Percentiles rank a stretch among this genome's conserved stretches.
These are phyloP conservation scores for Malus hybrid DNA, from an alignment of 331 rosid genomes.

Conservation along the genomic window DNA sequence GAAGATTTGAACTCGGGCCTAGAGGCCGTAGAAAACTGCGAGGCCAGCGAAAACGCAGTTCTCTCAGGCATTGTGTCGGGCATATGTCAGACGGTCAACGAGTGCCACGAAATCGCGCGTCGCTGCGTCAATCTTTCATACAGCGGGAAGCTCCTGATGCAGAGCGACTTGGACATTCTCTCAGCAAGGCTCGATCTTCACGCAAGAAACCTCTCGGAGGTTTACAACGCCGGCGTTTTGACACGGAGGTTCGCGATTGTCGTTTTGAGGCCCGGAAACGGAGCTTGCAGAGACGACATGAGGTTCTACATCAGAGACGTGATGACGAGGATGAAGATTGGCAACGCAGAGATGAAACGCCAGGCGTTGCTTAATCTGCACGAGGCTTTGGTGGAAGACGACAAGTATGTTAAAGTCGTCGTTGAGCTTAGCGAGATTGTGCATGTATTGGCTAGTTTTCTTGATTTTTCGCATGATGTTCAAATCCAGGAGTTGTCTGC, in stretches of 20 bases:
- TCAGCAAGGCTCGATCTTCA: slow-evolving; percentile 50
- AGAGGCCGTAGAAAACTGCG: slow-evolving; percentile 48
- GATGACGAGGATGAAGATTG: slow-evolving; percentile 67
- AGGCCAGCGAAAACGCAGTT: slow-evolving; percentile 36
- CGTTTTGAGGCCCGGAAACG: slow-evolving; percentile 56
- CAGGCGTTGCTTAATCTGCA: slow-evolving; percentile 49
- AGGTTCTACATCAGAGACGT: slow-evolving; percentile 72
- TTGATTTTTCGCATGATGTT: slow-evolving; percentile 39
- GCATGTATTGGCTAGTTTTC: slow-evolving; percentile 40
- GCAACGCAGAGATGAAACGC: slow-evolving; percentile 58
- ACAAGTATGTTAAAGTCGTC: slow-evolving; percentile 54
- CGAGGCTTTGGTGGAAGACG: slow-evolving; percentile 50
- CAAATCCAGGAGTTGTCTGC: slow-evolving; percentile 44
- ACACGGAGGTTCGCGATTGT: slow-evolving; percentile 56
- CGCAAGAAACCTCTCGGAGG: slow-evolving; percentile 38
- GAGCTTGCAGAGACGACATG: slow-evolving; percentile 82
- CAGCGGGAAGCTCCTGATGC: slow-evolving; percentile 93
- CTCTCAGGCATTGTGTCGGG: slow-evolving; percentile 34
- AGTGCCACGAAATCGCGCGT: slow-evolving; percentile 58
- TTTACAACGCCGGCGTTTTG: slow-evolving; percentile 41
- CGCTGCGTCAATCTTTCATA: slow-evolving; percentile 74
- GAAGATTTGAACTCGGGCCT: slow-evolving; percentile 54
- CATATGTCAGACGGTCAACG: slow-evolving; percentile 31
- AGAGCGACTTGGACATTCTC: slow-evolving; percentile 72
- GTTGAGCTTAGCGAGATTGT: slow-evolving; percentile 50